Conservation (phyloP, 257 asterid genomes). For the Lantana camara region DNA sequence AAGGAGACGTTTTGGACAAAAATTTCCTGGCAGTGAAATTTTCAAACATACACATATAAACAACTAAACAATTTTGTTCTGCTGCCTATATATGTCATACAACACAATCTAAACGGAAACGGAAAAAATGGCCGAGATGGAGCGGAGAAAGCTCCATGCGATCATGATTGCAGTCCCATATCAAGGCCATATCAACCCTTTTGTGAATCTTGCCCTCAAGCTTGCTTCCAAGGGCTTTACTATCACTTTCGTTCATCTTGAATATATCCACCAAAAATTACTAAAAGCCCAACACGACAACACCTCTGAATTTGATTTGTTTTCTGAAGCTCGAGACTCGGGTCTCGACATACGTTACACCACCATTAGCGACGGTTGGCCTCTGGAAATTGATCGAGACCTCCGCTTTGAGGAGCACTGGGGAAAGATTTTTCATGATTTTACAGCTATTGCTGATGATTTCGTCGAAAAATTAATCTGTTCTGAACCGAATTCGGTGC, state of each 20-base stretch:
- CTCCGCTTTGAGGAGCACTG: slow-evolving; percentile 25
- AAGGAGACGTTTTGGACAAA: no score
- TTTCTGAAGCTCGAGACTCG: slow-evolving; percentile 37
- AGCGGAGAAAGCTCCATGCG: not conserved
- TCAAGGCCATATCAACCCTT: slow-evolving; percentile 53
- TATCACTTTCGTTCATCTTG: slow-evolving; percentile 25
- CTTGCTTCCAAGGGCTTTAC: slow-evolving; percentile 55
- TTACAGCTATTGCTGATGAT: slow-evolving; percentile 47
- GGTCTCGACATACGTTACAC: slow-evolving; percentile 57
- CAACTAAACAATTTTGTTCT: no score
- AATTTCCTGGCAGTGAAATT: no score
- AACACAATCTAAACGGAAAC: no score
- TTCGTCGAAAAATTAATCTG: no score
- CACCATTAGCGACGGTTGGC: slow-evolving; percentile 48
- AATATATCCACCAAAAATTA: slow-evolving; percentile 20
- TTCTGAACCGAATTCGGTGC: not conserved
- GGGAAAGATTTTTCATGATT: slow-evolving; percentile 30
- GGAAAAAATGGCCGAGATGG: not conserved
- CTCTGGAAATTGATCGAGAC: slow-evolving; percentile 42
- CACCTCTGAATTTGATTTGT: not conserved
- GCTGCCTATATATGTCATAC: no score
- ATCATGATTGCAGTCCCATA: slow-evolving; percentile 38
- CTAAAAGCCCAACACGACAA: not conserved
- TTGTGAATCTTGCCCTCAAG: slow-evolving; percentile 48
- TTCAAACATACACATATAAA: no score